Percentiles rank a stretch among this genome's conserved stretches.
These are phyloP conservation scores for Colletotrichum zoysiae DNA, from an alignment of 2,329 filamentous ascomycete genomes.

Conservation along the genomic window DNA sequence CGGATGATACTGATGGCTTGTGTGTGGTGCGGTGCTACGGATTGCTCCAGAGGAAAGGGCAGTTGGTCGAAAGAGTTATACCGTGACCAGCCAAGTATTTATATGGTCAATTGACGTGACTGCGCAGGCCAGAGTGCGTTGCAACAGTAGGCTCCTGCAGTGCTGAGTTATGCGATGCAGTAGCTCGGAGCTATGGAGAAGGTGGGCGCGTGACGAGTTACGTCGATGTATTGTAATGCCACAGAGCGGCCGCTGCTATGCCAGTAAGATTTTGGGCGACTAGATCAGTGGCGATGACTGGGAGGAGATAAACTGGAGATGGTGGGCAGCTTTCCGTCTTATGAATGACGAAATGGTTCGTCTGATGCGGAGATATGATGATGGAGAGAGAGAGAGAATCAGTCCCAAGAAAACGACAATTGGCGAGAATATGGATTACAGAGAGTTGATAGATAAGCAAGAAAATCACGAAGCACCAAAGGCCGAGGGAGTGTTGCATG, in stretches of 20 bases:
- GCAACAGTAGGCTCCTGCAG: constrained; percentile 15
- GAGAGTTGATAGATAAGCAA: constrained; percentile 19
- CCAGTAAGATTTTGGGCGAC: constrained; percentile 29
- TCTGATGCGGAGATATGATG: background rate
- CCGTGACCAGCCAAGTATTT: constrained; percentile 4
- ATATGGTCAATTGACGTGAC: background rate
- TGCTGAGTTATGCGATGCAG: constrained; percentile 21
- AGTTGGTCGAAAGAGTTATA: background rate
- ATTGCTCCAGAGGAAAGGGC: background rate
- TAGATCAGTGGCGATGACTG: constrained; percentile 28
- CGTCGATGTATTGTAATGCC: constrained; percentile 32
- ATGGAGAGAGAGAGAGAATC: constrained; percentile 1
- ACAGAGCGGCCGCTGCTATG: background rate
- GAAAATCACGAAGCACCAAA: background rate
- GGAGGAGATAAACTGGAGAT: constrained; percentile 35
- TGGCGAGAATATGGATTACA: constrained; percentile 28
- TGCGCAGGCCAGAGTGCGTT: background rate
- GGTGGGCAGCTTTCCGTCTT: constrained; percentile 28
- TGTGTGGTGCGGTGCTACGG: background rate
- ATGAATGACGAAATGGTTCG: background rate
- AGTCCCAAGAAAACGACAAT: constrained; percentile 21
- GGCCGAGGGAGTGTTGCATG: constrained; percentile 5
- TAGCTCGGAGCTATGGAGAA: constrained; percentile 21
- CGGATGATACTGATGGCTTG: constrained; percentile 19
- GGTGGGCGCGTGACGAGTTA: constrained; percentile 21